These are phyloP conservation scores for Coemansia sp. DNA, from an alignment of 192 early-diverging fungal species.

Conservation along the genomic window DNA sequence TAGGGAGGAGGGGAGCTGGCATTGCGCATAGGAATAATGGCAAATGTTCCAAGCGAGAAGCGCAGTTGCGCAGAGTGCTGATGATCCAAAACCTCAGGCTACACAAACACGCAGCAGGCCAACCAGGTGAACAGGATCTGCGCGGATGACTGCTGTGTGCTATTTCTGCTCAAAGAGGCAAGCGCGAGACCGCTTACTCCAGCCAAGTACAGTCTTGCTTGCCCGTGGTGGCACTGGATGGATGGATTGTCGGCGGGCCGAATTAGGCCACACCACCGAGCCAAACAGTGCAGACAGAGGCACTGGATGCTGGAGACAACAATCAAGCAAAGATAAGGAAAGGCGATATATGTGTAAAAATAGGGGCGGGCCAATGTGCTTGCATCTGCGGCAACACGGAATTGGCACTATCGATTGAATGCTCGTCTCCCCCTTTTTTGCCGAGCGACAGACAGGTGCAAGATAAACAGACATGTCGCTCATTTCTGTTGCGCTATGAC, in stretches of 20 bases:
- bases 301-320: background rate
- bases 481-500: conserved; percentile 7
- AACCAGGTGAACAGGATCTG: conserved; percentile 11
- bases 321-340: background rate
- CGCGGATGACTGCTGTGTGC: conserved; percentile 3
- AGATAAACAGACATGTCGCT: conserved; percentile 2
- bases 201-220: background rate
- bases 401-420: conserved; percentile 6
- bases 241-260: conserved; percentile 1
- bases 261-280: background rate
- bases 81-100: conserved; percentile 1
- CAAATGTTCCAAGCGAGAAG: conserved; percentile 1
- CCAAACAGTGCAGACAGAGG: background rate
- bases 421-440: background rate
- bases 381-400: background rate
- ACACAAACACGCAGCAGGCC: conserved; percentile 4
- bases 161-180: background rate
- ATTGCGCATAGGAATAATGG: background rate
- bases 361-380: conserved; percentile 7
- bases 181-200: conserved; percentile 3
- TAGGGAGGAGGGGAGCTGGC: background rate
- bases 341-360: background rate
- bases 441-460: conserved; percentile 6
- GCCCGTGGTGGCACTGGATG: background rate
- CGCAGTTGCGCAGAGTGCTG: background rate